Evolutionary conservation across 768 basidiomycete genomes (phyloP), one percentile per base, ranked within the genome.

Genomic region (Russula lepida): DNA sequence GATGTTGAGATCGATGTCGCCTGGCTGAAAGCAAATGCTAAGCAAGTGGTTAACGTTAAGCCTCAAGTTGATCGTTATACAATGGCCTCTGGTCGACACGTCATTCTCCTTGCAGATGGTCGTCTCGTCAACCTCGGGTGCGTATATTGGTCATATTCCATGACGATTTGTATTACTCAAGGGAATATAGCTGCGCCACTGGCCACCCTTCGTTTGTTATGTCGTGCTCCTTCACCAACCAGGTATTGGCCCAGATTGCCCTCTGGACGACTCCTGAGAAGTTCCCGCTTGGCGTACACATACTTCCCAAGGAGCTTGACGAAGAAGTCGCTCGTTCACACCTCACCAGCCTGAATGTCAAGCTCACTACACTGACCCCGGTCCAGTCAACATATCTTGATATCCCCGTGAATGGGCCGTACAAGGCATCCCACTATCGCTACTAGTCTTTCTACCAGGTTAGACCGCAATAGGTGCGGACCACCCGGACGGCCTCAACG

Each of bases 191-290:
- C 57, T 98, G 95, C 75, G 95, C 93, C 43, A 98, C 95, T 68
- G 95, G 95, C 59, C 95, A 99, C 77, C 95, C 97, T 37, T 98
- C 95, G 47, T 98, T 95, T 76, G 97, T 99, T 78, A 99, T 99
- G 97, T 98, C 95, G 19, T 98, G 95, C 81, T 99, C 97, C 46
- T 99, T 99, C 81, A 77, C 92, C 72, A 99, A 99, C 83, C 97
- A 99, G 77, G 91, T 94, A 64, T 82, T 99, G 69, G 95, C 95
- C 32, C 95, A 97, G 78, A 98, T 99, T 71, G 95, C 93, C 25
- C 86, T 99, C 73, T 99, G 93, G 93, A 95, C 91, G 47, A 90
- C 85, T 66, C 84, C 88, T 35, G 85, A 86, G 75, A 85, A 88
- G 72, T 98, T 98, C 85, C 88, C 90, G 53, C 82, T 98, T 68